Evolutionary conservation across 148 eudicot species (phyloP).

Genomic region (Cornus kousa): DNA sequence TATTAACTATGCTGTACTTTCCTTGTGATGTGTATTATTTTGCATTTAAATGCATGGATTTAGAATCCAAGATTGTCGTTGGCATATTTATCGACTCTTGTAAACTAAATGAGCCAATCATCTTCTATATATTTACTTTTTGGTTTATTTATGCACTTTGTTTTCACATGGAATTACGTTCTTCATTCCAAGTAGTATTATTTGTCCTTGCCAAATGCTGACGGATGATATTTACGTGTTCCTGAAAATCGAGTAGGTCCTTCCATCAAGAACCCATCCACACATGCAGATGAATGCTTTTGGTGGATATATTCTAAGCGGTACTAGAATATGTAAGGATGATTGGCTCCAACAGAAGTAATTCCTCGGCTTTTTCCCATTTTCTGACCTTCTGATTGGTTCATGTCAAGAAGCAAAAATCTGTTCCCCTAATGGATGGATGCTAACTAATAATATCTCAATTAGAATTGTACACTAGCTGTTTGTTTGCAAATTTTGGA

Average conservation of each 20-base stretch:
- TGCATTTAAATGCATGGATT: background rate
- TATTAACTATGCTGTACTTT: background rate
- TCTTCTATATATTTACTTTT: no score
- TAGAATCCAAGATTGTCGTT: background rate
- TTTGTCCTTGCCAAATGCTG: background rate
- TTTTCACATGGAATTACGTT: background rate
- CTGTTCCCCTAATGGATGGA: background rate
- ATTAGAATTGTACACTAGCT: slow-evolving; percentile 7
- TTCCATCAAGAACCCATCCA: slow-evolving; percentile 97
- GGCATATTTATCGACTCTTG: background rate
- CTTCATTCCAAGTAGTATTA: background rate
- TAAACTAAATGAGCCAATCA: background rate
- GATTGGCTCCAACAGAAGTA: slow-evolving; percentile 24
- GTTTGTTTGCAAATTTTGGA: slow-evolving; percentile 6
- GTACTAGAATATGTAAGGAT: slow-evolving; percentile 51
- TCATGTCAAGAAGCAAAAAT: background rate
- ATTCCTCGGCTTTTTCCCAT: background rate
- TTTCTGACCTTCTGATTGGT: background rate
- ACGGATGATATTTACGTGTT: background rate
- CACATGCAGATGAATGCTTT: slow-evolving; percentile 93
- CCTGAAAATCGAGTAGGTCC: slow-evolving; percentile 50
- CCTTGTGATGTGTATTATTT: background rate
- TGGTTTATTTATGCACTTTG: background rate
- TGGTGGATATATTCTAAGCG: slow-evolving; percentile 87
- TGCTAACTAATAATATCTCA: background rate